Conservation (phyloP, 805 yeast genomes). For the Nakazawaea laoshanensis region DNA sequence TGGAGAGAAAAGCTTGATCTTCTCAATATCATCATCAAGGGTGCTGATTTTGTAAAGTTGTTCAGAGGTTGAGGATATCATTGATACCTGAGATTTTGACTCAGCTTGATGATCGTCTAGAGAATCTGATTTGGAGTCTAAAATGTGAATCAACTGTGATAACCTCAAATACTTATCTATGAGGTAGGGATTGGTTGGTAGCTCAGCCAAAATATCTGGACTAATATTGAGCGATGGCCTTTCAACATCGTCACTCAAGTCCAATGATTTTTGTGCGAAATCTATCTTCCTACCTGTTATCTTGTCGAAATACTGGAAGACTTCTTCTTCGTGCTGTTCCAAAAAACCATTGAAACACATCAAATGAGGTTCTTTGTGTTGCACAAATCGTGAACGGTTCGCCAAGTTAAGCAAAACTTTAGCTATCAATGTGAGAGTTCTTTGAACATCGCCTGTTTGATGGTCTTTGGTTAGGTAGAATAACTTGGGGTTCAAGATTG, state of each 20-base stretch:
- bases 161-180: constrained; percentile 59
- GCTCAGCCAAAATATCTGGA: constrained; percentile 41
- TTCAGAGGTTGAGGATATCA: too few relatives aligned
- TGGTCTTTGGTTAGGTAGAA: constrained; percentile 66
- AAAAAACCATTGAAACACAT: constrained; percentile 63
- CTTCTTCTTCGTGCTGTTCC: constrained; percentile 42
- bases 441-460: constrained; percentile 61
- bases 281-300: constrained; percentile 66
- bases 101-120: too few relatives aligned
- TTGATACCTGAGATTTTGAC: too few relatives aligned
- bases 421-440: constrained; percentile 76
- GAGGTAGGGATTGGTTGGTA: constrained; percentile 61
- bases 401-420: constrained; percentile 75
- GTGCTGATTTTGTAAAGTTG: constrained; percentile 12
- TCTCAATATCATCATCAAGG: constrained; percentile 14
- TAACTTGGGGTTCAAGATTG: constrained; percentile 80
- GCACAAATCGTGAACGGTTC: constrained; percentile 61
- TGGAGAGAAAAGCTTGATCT: constrained; percentile 25
- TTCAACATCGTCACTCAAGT: constrained; percentile 46
- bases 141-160: constrained; percentile 38
- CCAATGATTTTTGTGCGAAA: constrained; percentile 48
- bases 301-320: constrained; percentile 62
- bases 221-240: constrained; percentile 51
- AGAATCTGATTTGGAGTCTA: constrained; percentile 11
- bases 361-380: constrained; percentile 80